Percentiles rank a stretch among this genome's conserved stretches.
Conservation (phyloP, 176 grass and related monocot genomes). For the Rhipidocladum racemiflorum region DNA sequence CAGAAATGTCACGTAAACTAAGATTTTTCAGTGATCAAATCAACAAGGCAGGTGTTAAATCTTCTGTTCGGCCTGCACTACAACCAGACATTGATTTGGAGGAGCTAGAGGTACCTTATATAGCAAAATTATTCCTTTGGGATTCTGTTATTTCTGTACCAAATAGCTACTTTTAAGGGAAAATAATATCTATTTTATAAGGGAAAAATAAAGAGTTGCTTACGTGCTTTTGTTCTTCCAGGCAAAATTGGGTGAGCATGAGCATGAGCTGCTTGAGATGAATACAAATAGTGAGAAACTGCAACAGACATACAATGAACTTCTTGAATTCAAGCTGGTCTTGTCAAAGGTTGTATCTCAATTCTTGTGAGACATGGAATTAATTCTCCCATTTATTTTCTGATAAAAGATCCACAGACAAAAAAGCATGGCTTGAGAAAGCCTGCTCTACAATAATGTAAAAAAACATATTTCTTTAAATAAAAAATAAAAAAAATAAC, state of each 20-base stretch:
- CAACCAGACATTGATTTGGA: constrained; percentile 93
- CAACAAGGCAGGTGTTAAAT: constrained; percentile 63
- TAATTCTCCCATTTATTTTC: not conserved
- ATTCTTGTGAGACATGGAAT: constrained; percentile 19
- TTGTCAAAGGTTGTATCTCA: constrained; percentile 88
- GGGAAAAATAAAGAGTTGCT: not conserved
- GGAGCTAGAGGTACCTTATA: constrained; percentile 79
- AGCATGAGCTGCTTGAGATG: constrained; percentile 94
- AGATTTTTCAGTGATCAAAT: constrained; percentile 92
- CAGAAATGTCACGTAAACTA: constrained; percentile 95
- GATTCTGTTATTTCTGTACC: constrained; percentile 19
- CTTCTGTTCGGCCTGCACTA: constrained; percentile 61
- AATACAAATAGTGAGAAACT: constrained; percentile 84
- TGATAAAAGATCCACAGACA: constrained; percentile 11
- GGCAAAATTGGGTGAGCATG: constrained; percentile 82
- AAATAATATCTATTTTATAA: constrained; percentile 9
- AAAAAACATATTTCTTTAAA: too few relatives aligned
- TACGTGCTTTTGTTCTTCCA: constrained; percentile 41
- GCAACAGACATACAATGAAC: constrained; percentile 86
- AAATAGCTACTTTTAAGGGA: constrained; percentile 8
- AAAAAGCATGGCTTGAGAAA: too few relatives aligned
- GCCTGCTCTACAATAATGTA: too few relatives aligned
- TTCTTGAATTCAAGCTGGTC: constrained; percentile 98
- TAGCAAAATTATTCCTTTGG: not conserved
- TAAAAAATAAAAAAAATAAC: too few relatives aligned